These are phyloP conservation scores for Fusarium circinatum DNA, from an alignment of 2,329 filamentous ascomycete species.

Conservation along the genomic window DNA sequence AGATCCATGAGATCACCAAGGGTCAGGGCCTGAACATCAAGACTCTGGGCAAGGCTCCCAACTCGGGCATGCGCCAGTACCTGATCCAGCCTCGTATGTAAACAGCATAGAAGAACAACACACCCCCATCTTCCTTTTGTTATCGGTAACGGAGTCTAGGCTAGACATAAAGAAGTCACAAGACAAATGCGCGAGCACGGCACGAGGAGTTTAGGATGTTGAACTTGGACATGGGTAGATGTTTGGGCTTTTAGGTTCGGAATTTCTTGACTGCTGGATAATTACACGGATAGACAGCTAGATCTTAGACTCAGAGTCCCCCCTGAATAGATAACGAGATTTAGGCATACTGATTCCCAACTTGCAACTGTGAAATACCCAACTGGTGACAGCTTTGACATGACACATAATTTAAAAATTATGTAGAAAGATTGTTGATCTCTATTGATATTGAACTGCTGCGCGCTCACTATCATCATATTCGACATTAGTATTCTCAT, in stretches of 20 bases:
- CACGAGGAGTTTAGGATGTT: background rate
- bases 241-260: background rate
- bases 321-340: background rate
- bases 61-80: constrained; percentile 38
- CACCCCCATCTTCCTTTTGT: background rate
- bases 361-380: background rate
- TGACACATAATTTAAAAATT: fast-evolving
- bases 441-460: fast-evolving
- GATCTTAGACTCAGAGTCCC: background rate
- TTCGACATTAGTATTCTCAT: too few species aligned
- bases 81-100: background rate
- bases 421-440: fast-evolving
- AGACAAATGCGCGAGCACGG: background rate
- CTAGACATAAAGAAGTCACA: background rate
- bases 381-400: background rate
- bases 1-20: constrained; percentile 24
- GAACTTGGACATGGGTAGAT: background rate
- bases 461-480: fast-evolving
- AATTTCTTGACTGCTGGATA: background rate
- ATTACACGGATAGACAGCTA: background rate
- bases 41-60: constrained; percentile 30
- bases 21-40: constrained; percentile 19
- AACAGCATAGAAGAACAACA: background rate
- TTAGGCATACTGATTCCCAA: background rate
- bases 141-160: background rate